Base-by-base conservation (phyloP, 192 early-diverging fungal genomes). In the Coemansia sp. region DNA sequence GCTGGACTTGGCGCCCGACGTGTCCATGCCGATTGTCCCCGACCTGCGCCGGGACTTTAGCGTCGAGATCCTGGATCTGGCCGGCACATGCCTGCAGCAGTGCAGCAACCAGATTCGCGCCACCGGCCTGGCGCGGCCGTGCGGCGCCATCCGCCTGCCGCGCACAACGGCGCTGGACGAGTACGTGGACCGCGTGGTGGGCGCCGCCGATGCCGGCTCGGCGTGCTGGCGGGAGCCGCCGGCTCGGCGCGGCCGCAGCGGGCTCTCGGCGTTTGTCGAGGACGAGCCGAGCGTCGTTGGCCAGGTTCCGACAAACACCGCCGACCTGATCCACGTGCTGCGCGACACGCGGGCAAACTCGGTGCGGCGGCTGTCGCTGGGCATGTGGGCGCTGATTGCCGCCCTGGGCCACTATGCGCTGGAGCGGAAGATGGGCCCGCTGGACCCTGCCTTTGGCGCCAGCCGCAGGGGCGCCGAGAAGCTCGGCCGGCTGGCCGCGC, bases 11-110 rank as follows among this genome's bases (percentile, higher is more conserved):
- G 38, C 53, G 5, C 53, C 47, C 35, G 57, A 60, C 20, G 35
- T 43, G 19, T 32, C 41, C 20, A 22, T 60, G 41, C 66, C 73
- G 1, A 42, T 69, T 31, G 22, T 40, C 19, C 65, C 73, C 1
- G 73, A 75, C 27, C 31, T 68, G 44, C 57, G 73, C 17, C 52
- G 66, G 3, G 73, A 75, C 34, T 75, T 75, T 53, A 35, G 62
- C 48, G 65, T 69, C 0, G 73, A 75, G 54, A 69, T 75, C 8
- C 30, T 75, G 20, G 73, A 75, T 50, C 50, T 75, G 36, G 73
- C 73, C 20, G 67, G 58, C n/a, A 61, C 73, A 2, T 75, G 73
- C n/a, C 50, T 75, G 38, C 60, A 65, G 66, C 73, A 69, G 21
- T 68, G 55, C 43, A 75, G 73, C 66, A 62, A 27, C 44, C 57